Base-by-base conservation (phyloP, 2,329 filamentous ascomycete species). In the Botrytis tulipae region DNA sequence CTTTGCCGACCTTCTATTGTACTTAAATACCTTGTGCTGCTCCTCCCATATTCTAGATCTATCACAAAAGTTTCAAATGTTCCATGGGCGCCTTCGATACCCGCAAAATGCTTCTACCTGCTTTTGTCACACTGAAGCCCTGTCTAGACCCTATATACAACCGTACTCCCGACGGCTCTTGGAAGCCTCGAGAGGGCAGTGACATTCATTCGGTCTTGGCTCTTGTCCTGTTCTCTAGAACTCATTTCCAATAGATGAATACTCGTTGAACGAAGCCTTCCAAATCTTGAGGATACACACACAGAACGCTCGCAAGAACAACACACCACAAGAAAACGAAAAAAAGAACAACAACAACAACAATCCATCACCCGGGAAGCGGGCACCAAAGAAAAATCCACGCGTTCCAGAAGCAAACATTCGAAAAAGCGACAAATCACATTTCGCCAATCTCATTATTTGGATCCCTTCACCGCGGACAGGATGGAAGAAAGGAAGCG, bases 191-290 rank as follows among this genome's bases (percentile, higher is more conserved):
- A 69, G 66, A 69, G 66, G 66, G 37, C 51, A 69, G 66, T 69
- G 66, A 69, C 66, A 69, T 69, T 69, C 66, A 57, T 69, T 57
- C 20, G 66, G 66, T 57, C 66, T 57, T 69, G 48, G 48, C 66
- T 6, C 6, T 22, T 9, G 35, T n/a, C 16, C 9, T 29, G 9
- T 10, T 20, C 25, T 16, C 32, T n/a, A 22, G 18, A 3, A 2
- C 10, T 10, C 37, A 42, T 57, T 68, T 29, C 46, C 48, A 37
- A 32, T 42, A 40, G 25, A 29, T 54, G 54, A 9, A 37, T 57
- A 42, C 66, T 57, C 66, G 48, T 69, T 42, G 32, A 67, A 69
- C 66, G 29, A 32, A 57, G 35, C 16, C 46, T 42, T 32, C 20
- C n/a, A 54, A 42, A 42, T 57, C 10, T 32, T n/a, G 37, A 48